These are phyloP conservation scores for Erodium moschatum DNA, from an alignment of 441 rosid species.

Conservation along the genomic window DNA sequence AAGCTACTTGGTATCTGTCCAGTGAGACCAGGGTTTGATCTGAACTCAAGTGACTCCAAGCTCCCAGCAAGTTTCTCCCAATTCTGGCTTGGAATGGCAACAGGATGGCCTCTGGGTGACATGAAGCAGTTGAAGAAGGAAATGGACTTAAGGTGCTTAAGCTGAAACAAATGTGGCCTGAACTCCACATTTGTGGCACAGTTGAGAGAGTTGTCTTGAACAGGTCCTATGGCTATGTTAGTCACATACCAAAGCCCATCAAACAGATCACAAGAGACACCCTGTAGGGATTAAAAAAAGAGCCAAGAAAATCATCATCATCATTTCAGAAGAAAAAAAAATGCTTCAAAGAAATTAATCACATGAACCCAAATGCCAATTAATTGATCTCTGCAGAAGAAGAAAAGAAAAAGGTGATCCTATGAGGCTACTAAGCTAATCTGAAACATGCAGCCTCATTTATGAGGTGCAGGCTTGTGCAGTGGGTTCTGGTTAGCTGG, in stretches of 20 bases:
- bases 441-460: not conserved
- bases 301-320: not conserved
- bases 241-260: conserved; percentile 78
- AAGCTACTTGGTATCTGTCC: conserved; percentile 56
- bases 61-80: conserved; percentile 51
- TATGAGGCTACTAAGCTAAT: not conserved
- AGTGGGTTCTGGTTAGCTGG: not conserved
- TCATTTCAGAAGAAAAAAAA: not conserved
- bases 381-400: not conserved
- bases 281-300: too few relatives aligned
- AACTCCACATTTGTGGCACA: conserved; percentile 50
- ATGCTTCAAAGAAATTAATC: not conserved
- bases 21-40: conserved; percentile 64
- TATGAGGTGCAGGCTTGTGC: not conserved
- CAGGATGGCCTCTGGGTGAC: conserved; percentile 34
- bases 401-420: not conserved
- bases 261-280: conserved; percentile 76
- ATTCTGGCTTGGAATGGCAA: conserved; percentile 29
- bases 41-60: conserved; percentile 61
- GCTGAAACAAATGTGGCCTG: conserved; percentile 57
- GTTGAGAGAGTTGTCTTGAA: conserved; percentile 58
- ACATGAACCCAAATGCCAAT: not conserved
- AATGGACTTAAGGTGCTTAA: conserved; percentile 60
- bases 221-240: conserved; percentile 55
- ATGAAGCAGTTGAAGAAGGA: conserved; percentile 61